Evolutionary conservation across 192 early-diverging fungal genomes (phyloP).

Genomic region (Coemansia sp.): DNA sequence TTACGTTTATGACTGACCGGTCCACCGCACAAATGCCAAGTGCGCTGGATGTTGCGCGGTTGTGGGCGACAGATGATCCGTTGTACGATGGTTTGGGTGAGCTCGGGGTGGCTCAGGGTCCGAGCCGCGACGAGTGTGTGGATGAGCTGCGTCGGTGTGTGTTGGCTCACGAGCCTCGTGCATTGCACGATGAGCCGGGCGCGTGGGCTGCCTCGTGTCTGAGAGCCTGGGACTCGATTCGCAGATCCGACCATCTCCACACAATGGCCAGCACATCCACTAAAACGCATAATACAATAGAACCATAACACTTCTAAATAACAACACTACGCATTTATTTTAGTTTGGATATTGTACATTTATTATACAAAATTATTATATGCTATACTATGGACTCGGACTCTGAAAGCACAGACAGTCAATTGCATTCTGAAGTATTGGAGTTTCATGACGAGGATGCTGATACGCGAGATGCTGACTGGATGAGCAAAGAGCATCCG

Average conservation of each 20-base stretch:
- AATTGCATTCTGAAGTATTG: too few species aligned
- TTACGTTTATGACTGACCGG: conserved; percentile 17
- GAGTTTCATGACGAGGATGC: conserved; percentile 27
- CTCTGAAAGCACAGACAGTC: background rate
- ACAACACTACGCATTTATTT: too few species aligned
- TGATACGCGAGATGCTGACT: conserved; percentile 25
- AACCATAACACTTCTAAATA: conserved; percentile 9
- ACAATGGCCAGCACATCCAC: background rate
- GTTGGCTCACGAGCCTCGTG: background rate
- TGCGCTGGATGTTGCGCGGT: background rate
- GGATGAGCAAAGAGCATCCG: conserved; percentile 20
- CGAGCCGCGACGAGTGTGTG: background rate
- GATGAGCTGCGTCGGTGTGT: background rate
- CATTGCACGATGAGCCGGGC: conserved; percentile 13
- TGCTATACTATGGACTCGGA: background rate
- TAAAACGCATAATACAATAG: background rate
- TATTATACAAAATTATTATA: background rate
- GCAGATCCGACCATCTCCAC: conserved; percentile 27
- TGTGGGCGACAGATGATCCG: background rate
- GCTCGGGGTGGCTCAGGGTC: background rate
- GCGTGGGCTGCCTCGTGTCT: conserved; percentile 26
- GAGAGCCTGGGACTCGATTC: conserved; percentile 43
- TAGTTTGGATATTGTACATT: background rate
- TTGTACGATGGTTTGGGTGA: background rate
- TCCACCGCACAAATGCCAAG: background rate